Evolutionary conservation across 2,329 filamentous ascomycete genomes (phyloP).

Genomic region (Zymoseptoria passerinii): DNA sequence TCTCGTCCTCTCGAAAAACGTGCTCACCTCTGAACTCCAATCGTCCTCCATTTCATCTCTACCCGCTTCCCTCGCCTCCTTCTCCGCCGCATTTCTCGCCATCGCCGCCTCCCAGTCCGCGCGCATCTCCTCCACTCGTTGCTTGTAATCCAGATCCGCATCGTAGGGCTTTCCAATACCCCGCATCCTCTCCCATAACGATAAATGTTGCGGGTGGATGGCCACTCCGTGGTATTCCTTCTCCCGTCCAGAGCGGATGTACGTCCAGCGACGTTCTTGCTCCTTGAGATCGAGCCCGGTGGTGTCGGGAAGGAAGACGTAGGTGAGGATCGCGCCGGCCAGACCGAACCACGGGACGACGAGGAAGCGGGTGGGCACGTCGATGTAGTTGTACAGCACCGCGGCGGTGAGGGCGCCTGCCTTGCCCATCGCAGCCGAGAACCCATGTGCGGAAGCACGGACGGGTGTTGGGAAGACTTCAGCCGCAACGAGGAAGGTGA

Average conservation of each 20-base stretch:
- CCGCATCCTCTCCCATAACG: conserved; percentile 73
- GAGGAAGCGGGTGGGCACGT: conserved; percentile 74
- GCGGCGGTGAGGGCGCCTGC: conserved; percentile 77
- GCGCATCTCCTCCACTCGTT: conserved; percentile 72
- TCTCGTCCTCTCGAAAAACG: conserved; percentile 46
- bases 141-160: conserved; percentile 70
- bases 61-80: conserved; percentile 34
- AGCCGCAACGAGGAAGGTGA: conserved; percentile 91
- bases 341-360: conserved; percentile 95
- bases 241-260: conserved; percentile 68
- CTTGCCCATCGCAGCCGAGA: conserved; percentile 88
- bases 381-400: conserved; percentile 92
- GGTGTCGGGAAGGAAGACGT: conserved; percentile 86
- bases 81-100: conserved; percentile 44
- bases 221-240: conserved; percentile 88
- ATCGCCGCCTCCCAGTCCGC: conserved; percentile 48
- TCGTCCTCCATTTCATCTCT: conserved; percentile 35
- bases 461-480: conserved; percentile 95
- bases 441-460: conserved; percentile 86
- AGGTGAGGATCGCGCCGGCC: conserved; percentile 73
- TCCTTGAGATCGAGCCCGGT: conserved; percentile 95
- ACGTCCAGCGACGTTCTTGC: conserved; percentile 88
- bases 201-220: conserved; percentile 81
- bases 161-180: conserved; percentile 78
- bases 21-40: conserved; percentile 42